A percentile compares a stretch with the other conserved stretches of the same genome.
These are phyloP conservation scores for Sabuloglossum arenarium DNA, from an alignment of 495 filamentous ascomycete genomes.

Conservation along the genomic window DNA sequence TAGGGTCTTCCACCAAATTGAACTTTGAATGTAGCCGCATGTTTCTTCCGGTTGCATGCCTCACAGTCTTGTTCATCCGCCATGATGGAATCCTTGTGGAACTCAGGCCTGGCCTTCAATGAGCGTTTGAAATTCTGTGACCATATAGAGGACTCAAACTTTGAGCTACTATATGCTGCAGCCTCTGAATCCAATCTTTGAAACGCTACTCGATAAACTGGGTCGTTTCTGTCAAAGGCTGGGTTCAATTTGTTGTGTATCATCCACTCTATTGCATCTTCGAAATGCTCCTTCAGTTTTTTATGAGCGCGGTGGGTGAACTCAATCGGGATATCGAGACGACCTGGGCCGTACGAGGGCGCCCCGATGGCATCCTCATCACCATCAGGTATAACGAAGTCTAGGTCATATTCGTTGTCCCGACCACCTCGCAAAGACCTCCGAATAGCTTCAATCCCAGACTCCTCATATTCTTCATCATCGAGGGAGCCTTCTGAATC, in stretches of 20 bases:
- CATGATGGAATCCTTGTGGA: slow-evolving; percentile 15
- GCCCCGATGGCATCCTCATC: slow-evolving; percentile 40
- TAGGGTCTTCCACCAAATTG: slow-evolving; percentile 50
- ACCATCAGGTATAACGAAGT: slow-evolving; percentile 45
- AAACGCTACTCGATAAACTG: slow-evolving; percentile 51
- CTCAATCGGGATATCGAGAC: slow-evolving; percentile 44
- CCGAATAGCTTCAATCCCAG: slow-evolving; percentile 8
- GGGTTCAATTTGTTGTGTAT: slow-evolving; percentile 43
- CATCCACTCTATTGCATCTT: slow-evolving; percentile 39
- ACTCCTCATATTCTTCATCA: slow-evolving; percentile 22
- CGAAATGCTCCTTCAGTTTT: slow-evolving; percentile 57
- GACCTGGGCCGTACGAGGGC: slow-evolving; percentile 21
- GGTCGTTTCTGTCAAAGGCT: slow-evolving; percentile 40
- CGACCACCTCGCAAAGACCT: slow-evolving; percentile 8
- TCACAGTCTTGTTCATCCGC: slow-evolving; percentile 30
- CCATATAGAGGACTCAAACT: slow-evolving; percentile 59
- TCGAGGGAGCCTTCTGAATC: slow-evolving; percentile 5
- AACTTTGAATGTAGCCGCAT: slow-evolving; percentile 42
- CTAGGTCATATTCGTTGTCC: slow-evolving; percentile 39
- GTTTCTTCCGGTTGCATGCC: slow-evolving; percentile 51
- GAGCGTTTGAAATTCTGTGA: slow-evolving; percentile 39
- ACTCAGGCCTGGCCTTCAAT: slow-evolving; percentile 40
- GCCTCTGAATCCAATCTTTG: slow-evolving; percentile 55
- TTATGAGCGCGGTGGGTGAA: slow-evolving; percentile 46
- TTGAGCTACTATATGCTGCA: slow-evolving; percentile 41